Evolutionary conservation across 768 basidiomycete genomes (phyloP).

Genomic region (Auriculariales sp.): DNA sequence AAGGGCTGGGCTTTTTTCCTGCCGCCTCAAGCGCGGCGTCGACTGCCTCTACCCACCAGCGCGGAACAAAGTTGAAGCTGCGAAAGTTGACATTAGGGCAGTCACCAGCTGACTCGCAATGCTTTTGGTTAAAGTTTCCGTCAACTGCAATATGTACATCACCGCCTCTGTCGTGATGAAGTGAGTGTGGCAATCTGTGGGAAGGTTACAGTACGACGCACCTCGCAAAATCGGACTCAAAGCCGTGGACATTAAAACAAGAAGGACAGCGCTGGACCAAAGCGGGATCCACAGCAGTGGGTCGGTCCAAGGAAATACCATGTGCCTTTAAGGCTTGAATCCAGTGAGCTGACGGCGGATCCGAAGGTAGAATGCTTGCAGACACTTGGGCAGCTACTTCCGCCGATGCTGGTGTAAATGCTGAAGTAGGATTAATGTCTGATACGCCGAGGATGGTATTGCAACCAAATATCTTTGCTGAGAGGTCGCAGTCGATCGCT

Average conservation of each 20-base stretch:
- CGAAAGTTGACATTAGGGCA: conserved; percentile 19
- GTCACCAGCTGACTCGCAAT: conserved; percentile 17
- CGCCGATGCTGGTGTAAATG: background rate
- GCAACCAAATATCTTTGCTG: background rate
- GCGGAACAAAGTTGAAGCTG: conserved; percentile 17
- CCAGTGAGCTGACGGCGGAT: background rate
- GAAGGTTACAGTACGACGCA: conserved; percentile 5
- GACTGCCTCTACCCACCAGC: conserved; percentile 18
- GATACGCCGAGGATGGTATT: too few relatives aligned
- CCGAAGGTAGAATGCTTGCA: background rate
- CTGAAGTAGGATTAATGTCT: background rate
- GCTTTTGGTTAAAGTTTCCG: conserved; percentile 26
- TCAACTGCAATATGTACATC: conserved; percentile 24
- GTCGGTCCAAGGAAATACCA: conserved; percentile 19
- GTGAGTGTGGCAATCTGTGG: background rate
- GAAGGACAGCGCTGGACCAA: conserved; percentile 10
- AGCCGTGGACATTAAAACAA: conserved; percentile 5
- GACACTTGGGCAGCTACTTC: background rate
- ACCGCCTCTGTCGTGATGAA: conserved; percentile 14
- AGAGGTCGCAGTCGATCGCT: conserved; percentile 8
- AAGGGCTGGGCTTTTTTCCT: conserved; percentile 8
- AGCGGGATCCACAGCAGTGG: conserved; percentile 17
- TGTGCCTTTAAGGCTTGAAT: too few relatives aligned
- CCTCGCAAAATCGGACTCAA: conserved; percentile 9
- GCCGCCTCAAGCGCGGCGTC: conserved; percentile 14